Base-by-base conservation (phyloP, 768 basidiomycete genomes). In the Hygrocybe punicea region DNA sequence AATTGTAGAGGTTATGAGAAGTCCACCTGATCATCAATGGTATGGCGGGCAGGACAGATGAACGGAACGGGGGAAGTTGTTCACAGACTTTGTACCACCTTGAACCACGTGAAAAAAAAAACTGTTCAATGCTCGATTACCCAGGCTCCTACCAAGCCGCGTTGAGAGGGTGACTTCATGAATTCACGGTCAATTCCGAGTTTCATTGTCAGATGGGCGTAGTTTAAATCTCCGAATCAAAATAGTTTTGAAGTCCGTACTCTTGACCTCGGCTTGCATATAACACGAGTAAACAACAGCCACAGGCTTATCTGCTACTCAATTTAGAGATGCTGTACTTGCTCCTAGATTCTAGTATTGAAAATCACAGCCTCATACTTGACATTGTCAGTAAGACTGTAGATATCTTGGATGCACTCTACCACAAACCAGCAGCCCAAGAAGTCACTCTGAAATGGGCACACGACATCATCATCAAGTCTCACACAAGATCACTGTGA, bases 11-110 rank as follows among this genome's bases (percentile, higher is more conserved):
- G 78, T 79, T 2, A 75, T 71, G 39, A 69, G 77, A 37, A 74
- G 73, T 64, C 77, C 78, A 19, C 78, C 78, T 24, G 79, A 79
- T 51, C 73, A 78, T 60, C 69, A 73, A 35, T 78, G 76, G 76
- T 61, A 57, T 54, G 75, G 73, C 2, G 76, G 74, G 2, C 69
- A 73, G 58, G 73, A 76, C 63, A 47, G 52, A 50, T 76, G 48
- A 61, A 45, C n/a, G 17, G 5, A 23, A 19, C 16, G 44, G n/a
- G n/a, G n/a, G n/a, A n/a, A n/a, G n/a, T n/a, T n/a, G n/a, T n/a
- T n/a, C n/a, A n/a, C n/a, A n/a, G n/a, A n/a, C n/a, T n/a, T n/a
- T n/a, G n/a, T n/a, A n/a, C n/a, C n/a, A n/a, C n/a, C n/a, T n/a
- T n/a, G n/a, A n/a, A n/a, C n/a, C n/a, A n/a, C n/a, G n/a, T n/a